phyloP scores from a whole-genome alignment of 331 rosid species.

The Quercus lobata region DNA sequence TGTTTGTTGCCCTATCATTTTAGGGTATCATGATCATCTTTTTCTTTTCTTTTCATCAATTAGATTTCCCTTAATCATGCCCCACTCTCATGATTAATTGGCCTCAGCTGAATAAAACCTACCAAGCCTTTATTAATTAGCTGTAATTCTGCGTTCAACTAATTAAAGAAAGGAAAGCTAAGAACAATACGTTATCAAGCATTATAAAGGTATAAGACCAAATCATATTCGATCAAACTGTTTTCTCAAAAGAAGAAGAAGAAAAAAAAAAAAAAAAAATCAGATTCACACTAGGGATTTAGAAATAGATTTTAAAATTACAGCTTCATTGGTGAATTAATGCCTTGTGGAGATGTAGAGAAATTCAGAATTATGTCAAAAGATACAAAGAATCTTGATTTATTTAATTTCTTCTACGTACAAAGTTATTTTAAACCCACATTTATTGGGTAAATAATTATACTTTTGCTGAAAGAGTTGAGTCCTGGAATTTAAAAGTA shows the following conservation, averaged over 20 bases:
- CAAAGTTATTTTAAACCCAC: not conserved
- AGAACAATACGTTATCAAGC: not conserved
- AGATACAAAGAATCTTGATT: not conserved
- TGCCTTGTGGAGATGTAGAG: not conserved
- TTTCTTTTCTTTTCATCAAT: constrained; percentile 7
- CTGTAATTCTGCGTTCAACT: constrained; percentile 41
- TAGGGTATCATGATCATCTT: not conserved
- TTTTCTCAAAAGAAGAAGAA: too few relatives aligned
- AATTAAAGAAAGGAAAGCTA: constrained; percentile 27
- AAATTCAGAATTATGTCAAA: not conserved
- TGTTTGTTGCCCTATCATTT: not conserved
- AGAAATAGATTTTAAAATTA: not conserved
- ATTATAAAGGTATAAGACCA: not conserved
- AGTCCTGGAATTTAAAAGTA: constrained; percentile 9
- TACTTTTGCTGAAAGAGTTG: not conserved
- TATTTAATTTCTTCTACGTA: not conserved
- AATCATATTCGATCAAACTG: constrained; percentile 12
- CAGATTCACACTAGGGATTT: too few relatives aligned
- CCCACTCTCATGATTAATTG: constrained; percentile 44
- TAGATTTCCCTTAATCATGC: constrained; percentile 22
- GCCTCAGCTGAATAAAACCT: constrained; percentile 34
- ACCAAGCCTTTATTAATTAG: constrained; percentile 30
- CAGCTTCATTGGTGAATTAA: not conserved
- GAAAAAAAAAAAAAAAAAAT: not conserved
- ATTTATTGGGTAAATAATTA: not conserved